Conservation (phyloP, 495 filamentous ascomycete species). For the Penicillium coprophilum region DNA sequence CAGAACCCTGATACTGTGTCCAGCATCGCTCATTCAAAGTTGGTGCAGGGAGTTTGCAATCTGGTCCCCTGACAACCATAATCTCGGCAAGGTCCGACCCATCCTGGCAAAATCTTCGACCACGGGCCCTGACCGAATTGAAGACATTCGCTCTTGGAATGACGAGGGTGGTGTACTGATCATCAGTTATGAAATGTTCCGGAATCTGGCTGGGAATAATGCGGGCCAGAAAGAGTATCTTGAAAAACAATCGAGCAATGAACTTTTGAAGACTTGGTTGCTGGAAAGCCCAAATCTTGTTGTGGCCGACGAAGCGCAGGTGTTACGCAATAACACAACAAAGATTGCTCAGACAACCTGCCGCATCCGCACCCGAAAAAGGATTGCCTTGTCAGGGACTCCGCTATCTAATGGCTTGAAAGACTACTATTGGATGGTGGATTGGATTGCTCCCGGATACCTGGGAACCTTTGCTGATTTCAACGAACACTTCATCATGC, state of each 20-base stretch:
- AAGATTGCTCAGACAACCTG: conserved; percentile 52
- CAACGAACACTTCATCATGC: conserved; percentile 61
- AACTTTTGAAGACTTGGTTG: conserved; percentile 47
- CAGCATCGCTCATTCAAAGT: conserved; percentile 72
- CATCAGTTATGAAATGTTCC: conserved; percentile 70
- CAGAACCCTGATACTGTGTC: conserved; percentile 72
- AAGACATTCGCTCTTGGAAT: conserved; percentile 58
- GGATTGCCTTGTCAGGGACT: conserved; percentile 86
- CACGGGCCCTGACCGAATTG: conserved; percentile 34
- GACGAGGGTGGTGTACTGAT: conserved; percentile 69
- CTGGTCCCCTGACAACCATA: conserved; percentile 57
- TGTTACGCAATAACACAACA: conserved; percentile 62
- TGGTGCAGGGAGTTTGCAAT: conserved; percentile 75
- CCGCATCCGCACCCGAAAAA: conserved; percentile 62
- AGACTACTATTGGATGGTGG: conserved; percentile 83
- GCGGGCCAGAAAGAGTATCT: conserved; percentile 11
- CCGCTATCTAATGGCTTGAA: conserved; percentile 78
- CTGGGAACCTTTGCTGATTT: conserved; percentile 69
- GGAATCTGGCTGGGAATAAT: conserved; percentile 24
- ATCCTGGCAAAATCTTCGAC: conserved; percentile 16
- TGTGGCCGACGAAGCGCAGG: conserved; percentile 87
- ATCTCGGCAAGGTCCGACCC: conserved; percentile 51
- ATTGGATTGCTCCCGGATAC: conserved; percentile 82
- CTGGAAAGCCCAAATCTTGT: conserved; percentile 66
- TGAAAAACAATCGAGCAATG: conserved; percentile 30